Percentiles rank a stretch among this genome's conserved stretches.
Conservation (phyloP, 108 stramenopile genomes). For the Cyclotella sp. region DNA sequence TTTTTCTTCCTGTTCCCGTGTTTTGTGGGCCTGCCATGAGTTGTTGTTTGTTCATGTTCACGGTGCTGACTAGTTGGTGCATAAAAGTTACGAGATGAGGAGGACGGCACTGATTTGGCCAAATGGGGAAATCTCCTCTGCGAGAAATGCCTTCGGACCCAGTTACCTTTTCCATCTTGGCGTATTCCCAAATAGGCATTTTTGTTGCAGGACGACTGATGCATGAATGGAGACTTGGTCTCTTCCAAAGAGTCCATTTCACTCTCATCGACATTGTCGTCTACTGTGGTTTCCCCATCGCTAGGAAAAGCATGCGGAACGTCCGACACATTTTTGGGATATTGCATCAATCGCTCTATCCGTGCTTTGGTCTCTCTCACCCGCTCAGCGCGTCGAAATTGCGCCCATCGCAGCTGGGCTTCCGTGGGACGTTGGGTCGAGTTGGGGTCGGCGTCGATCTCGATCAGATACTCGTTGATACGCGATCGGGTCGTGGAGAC, state of each 20-base stretch:
- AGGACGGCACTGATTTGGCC: constrained; percentile 14
- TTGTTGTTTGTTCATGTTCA: constrained; percentile 17
- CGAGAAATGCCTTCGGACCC: constrained; percentile 35
- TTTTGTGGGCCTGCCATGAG: not conserved
- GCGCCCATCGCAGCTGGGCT: constrained; percentile 80
- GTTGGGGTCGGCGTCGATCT: constrained; percentile 31
- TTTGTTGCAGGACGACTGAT: not conserved
- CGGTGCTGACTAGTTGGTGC: not conserved
- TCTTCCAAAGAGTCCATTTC: not conserved
- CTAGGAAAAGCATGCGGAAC: constrained; percentile 59
- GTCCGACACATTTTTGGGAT: constrained; percentile 50
- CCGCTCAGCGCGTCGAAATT: constrained; percentile 72
- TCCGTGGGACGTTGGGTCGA: constrained; percentile 55
- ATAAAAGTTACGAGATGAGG: not conserved
- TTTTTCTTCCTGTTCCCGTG: constrained; percentile 11
- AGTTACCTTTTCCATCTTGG: constrained; percentile 28
- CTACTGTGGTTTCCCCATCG: constrained; percentile 55
- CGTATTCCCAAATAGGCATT: constrained; percentile 33
- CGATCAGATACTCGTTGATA: constrained; percentile 23
- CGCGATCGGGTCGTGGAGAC: constrained; percentile 17
- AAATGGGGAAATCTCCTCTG: constrained; percentile 42
- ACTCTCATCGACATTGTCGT: constrained; percentile 13
- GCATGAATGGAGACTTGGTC: not conserved
- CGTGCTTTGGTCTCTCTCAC: constrained; percentile 54
- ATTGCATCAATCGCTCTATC: constrained; percentile 55